Conservation (phyloP, 495 filamentous ascomycete species). For the Lophiostoma macrostomum region DNA sequence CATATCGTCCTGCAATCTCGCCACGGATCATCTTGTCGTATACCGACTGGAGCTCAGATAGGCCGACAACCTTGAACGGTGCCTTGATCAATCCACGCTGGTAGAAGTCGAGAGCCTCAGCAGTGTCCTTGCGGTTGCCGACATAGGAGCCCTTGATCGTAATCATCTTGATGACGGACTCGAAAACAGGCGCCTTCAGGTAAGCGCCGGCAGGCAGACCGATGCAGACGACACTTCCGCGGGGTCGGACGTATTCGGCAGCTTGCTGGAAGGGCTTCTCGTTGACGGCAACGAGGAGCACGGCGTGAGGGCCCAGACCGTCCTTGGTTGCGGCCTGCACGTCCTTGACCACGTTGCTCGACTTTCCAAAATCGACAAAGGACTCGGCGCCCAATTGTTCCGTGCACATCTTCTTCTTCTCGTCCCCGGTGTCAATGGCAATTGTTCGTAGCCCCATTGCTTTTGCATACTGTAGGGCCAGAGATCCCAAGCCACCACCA, state of each 20-base stretch:
- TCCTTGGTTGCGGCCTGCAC: constrained; percentile 75
- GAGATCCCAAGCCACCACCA: constrained; percentile 77
- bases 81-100: constrained; percentile 75
- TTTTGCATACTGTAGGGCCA: constrained; percentile 82
- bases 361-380: constrained; percentile 75
- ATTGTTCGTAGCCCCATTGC: constrained; percentile 81
- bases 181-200: constrained; percentile 79
- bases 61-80: constrained; percentile 77
- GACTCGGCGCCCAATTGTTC: constrained; percentile 61
- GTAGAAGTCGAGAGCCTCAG: constrained; percentile 88
- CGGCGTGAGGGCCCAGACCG: constrained; percentile 82
- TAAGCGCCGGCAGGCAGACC: constrained; percentile 77
- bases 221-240: constrained; percentile 77
- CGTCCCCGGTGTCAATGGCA: constrained; percentile 75
- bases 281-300: constrained; percentile 75
- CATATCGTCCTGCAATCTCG: constrained; percentile 84
- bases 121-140: constrained; percentile 79
- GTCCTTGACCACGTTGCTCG: constrained; percentile 72
- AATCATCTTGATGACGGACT: constrained; percentile 83
- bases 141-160: constrained; percentile 91
- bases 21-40: constrained; percentile 53
- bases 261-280: constrained; percentile 96
- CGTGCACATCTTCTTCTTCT: constrained; percentile 67
- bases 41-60: constrained; percentile 73
- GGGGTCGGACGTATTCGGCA: constrained; percentile 74